phyloP scores from a whole-genome alignment of 1,139 yeast genomes.

The Debaryomyces subglobosus region DNA sequence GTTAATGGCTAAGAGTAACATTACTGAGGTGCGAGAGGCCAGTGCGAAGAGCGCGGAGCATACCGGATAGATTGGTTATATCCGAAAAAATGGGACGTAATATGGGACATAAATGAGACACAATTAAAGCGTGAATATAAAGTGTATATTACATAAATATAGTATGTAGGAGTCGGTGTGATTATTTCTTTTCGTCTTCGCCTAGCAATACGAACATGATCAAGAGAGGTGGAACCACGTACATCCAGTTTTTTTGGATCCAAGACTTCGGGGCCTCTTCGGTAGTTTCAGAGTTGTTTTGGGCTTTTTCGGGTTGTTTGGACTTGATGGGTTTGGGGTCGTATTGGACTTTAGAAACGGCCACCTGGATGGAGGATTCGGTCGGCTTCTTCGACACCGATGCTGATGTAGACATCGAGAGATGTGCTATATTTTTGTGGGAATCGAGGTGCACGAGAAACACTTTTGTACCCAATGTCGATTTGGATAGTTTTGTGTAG shows the following conservation, averaged over 20 bases:
- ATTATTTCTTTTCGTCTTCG: constrained; percentile 22
- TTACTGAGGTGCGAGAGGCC: background rate
- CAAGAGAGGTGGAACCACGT: constrained; percentile 46
- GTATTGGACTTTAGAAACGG: background rate
- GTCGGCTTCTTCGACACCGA: background rate
- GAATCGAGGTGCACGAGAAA: constrained; percentile 4
- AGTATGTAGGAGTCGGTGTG: background rate
- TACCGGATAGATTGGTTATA: background rate
- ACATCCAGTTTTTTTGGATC: constrained; percentile 59
- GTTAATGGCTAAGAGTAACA: background rate
- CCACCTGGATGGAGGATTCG: background rate
- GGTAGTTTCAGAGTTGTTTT: constrained; percentile 17
- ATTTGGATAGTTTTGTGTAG: constrained; percentile 15
- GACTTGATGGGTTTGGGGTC: constrained; percentile 2
- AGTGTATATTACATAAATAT: background rate
- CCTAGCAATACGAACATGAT: constrained; percentile 33
- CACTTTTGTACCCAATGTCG: background rate
- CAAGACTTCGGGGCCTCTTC: constrained; percentile 47
- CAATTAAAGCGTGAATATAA: background rate
- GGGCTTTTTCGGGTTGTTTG: constrained; percentile 2
- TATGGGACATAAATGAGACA: background rate
- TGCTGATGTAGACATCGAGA: background rate
- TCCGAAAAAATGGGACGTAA: background rate
- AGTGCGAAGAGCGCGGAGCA: background rate
- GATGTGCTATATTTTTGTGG: constrained; percentile 1